phyloP scores from a whole-genome alignment of 331 rosid genomes.

The Malus hybrid region DNA sequence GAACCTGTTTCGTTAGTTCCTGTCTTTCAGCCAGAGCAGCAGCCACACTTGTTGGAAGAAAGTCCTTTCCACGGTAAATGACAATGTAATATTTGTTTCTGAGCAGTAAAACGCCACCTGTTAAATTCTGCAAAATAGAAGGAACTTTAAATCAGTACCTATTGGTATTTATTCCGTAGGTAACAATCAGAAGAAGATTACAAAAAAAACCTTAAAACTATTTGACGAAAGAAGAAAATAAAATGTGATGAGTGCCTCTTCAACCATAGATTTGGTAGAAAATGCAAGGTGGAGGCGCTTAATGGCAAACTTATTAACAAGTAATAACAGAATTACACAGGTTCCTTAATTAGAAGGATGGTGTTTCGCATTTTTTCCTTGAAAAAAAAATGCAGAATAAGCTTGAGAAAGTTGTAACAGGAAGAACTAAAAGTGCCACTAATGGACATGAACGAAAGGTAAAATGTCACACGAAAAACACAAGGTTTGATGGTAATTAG shows the following conservation, averaged over 20 bases:
- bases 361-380: background rate
- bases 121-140: constrained; percentile 56
- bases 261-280: background rate
- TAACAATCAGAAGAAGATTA: background rate
- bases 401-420: background rate
- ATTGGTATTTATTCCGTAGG: background rate
- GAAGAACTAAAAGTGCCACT: background rate
- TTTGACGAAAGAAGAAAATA: background rate
- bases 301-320: background rate
- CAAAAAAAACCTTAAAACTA: background rate
- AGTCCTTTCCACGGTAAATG: constrained; percentile 88
- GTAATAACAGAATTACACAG: background rate
- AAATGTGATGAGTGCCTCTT: background rate
- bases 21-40: constrained; percentile 72
- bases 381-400: background rate
- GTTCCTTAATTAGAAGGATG: background rate
- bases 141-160: background rate
- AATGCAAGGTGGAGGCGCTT: background rate
- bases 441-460: background rate
- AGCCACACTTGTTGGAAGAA: constrained; percentile 76
- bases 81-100: constrained; percentile 87
- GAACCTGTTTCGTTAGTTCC: constrained; percentile 59
- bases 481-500: background rate
- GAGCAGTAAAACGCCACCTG: constrained; percentile 87
- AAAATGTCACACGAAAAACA: background rate